phyloP scores from a whole-genome alignment of 2,329 filamentous ascomycete species.

The Bertia moriformis region DNA sequence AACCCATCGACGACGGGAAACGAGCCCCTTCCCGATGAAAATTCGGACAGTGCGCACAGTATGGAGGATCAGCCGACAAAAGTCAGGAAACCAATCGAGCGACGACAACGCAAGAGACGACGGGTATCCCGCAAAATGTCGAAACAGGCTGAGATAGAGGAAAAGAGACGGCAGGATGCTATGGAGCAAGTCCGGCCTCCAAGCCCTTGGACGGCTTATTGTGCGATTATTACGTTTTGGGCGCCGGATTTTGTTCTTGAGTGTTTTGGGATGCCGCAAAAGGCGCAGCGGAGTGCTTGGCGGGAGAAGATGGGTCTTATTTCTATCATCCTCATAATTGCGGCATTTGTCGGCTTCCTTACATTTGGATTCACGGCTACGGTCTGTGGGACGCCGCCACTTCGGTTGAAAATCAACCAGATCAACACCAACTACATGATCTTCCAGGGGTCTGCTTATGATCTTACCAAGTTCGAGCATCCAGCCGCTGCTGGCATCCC shows the following conservation, averaged over 20 bases:
- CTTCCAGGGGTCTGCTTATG: conserved; percentile 82
- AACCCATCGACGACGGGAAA: conserved; percentile 85
- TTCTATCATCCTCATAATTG: conserved; percentile 81
- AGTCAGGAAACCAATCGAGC: conserved; percentile 7
- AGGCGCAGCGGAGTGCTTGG: conserved; percentile 84
- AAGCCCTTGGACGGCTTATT: conserved; percentile 91
- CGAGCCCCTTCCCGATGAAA: conserved; percentile 68
- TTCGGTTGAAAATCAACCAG: conserved; percentile 68
- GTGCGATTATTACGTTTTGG: conserved; percentile 88
- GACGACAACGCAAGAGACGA: conserved; percentile 37
- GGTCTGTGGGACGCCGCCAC: conserved; percentile 62
- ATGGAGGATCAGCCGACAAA: conserved; percentile 20
- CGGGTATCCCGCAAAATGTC: conserved; percentile 30
- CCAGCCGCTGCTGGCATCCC: conserved; percentile 69
- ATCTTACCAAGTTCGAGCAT: conserved; percentile 64
- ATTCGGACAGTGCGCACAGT: conserved; percentile 34
- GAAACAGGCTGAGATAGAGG: conserved; percentile 39
- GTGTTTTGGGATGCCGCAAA: conserved; percentile 74
- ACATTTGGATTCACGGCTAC: conserved; percentile 90
- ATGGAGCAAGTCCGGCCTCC: conserved; percentile 58
- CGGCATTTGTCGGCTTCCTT: conserved; percentile 78
- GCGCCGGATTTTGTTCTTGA: conserved; percentile 69
- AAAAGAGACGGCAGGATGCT: conserved; percentile 41
- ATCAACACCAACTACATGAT: conserved; percentile 81
- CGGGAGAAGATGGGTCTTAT: conserved; percentile 95